These are phyloP conservation scores for Cucurbita argyrosperma DNA, from an alignment of 306 rosid species.

Conservation along the genomic window DNA sequence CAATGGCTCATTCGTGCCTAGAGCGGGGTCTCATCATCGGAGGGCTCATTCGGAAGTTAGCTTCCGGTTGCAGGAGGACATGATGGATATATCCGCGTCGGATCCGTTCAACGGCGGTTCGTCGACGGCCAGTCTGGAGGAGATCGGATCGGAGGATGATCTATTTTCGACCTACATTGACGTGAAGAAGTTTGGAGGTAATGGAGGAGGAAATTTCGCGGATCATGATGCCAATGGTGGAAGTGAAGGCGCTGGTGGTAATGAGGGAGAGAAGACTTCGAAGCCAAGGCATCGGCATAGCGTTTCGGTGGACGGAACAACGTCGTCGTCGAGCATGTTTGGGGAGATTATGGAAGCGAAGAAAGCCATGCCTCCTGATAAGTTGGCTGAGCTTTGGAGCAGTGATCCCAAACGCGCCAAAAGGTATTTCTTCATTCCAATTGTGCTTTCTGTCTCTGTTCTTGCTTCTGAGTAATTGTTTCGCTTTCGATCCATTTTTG, in stretches of 20 bases:
- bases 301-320: constrained; percentile 60
- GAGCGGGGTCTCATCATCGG: constrained; percentile 36
- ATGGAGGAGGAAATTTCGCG: constrained; percentile 24
- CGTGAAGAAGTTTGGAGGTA: constrained; percentile 69
- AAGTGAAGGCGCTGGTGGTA: constrained; percentile 18
- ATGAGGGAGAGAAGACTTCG: constrained; percentile 42
- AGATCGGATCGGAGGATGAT: constrained; percentile 96
- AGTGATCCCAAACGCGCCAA: constrained; percentile 97
- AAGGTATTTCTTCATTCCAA: constrained; percentile 37
- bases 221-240: constrained; percentile 38
- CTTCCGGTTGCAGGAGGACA: constrained; percentile 63
- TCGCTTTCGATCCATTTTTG: neutral
- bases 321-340: constrained; percentile 50
- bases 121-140: constrained; percentile 69
- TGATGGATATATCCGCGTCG: constrained; percentile 59
- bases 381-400: constrained; percentile 95
- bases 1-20: neutral
- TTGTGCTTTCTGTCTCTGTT: neutral
- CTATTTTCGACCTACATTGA: constrained; percentile 93
- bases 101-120: constrained; percentile 82
- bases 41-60: constrained; percentile 69
- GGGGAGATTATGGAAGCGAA: constrained; percentile 95
- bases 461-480: neutral
- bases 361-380: constrained; percentile 99
- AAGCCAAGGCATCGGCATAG: constrained; percentile 62